phyloP scores from a whole-genome alignment of 257 asterid genomes.

The Parsonsia alboflavescens region DNA sequence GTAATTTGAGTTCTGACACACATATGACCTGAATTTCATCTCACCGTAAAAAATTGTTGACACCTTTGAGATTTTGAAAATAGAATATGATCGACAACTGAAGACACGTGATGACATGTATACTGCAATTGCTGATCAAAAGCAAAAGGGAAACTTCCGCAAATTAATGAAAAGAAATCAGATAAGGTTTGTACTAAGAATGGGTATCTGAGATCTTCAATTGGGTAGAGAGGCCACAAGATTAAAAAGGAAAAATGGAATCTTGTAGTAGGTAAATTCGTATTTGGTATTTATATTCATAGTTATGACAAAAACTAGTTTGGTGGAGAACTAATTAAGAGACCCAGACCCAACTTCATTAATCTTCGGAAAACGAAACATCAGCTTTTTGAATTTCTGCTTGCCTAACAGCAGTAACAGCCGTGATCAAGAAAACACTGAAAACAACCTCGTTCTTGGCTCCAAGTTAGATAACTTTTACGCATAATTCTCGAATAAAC shows the following conservation, averaged over 20 bases:
- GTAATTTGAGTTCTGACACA: neutral
- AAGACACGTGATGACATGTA: neutral
- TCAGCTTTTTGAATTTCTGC: neutral
- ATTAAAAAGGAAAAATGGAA: neutral
- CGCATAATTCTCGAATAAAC: neutral
- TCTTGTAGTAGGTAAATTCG: neutral
- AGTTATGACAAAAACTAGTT: neutral
- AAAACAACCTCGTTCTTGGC: neutral
- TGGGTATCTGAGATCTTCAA: neutral
- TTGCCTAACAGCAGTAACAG: neutral
- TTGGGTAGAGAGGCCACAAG: neutral
- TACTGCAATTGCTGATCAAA: neutral
- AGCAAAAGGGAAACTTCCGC: neutral
- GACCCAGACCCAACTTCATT: neutral
- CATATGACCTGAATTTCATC: neutral
- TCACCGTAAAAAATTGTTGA: neutral
- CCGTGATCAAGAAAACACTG: neutral
- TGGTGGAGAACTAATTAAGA: neutral
- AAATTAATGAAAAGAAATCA: neutral
- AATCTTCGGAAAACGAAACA: neutral
- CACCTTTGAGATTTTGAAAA: neutral
- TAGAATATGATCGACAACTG: neutral
- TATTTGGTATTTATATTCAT: neutral
- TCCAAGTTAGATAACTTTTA: neutral
- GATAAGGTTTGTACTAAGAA: neutral